phyloP scores from a whole-genome alignment of 176 grass and related monocot species.

The Cenchrus fungigraminus region DNA sequence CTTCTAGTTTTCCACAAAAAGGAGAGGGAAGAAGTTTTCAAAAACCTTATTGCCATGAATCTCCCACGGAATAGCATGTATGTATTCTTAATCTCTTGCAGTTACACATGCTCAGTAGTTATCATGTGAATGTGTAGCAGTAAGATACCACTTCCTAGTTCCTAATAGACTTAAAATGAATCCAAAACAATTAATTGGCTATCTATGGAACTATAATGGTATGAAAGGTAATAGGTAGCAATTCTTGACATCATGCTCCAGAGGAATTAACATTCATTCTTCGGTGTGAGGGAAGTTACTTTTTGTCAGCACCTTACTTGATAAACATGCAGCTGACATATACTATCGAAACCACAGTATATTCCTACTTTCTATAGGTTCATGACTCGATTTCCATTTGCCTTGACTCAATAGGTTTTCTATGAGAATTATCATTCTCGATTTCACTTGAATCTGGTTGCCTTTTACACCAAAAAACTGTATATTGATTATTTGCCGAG shows the following conservation, averaged over 20 bases:
- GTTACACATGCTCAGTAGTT: slow-evolving; percentile 26
- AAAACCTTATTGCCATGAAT: slow-evolving; percentile 91
- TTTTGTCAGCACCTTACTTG: background rate
- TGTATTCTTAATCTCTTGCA: slow-evolving; percentile 49
- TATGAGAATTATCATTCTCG: background rate
- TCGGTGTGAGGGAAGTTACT: background rate
- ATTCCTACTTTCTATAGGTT: background rate
- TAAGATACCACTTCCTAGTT: slow-evolving; percentile 22
- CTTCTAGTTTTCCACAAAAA: slow-evolving; percentile 99
- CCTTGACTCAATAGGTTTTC: background rate
- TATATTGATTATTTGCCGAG: background rate
- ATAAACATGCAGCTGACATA: slow-evolving; percentile 15
- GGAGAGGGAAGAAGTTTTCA: slow-evolving; percentile 98
- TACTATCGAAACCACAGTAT: slow-evolving; percentile 27
- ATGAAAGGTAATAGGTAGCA: slow-evolving; percentile 17
- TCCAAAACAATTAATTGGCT: slow-evolving; percentile 21
- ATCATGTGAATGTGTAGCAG: slow-evolving; percentile 31
- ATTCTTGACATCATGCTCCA: slow-evolving; percentile 12
- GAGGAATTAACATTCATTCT: slow-evolving; percentile 18
- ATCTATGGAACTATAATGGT: slow-evolving; percentile 12
- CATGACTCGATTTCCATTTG: background rate
- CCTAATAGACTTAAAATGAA: slow-evolving; percentile 28
- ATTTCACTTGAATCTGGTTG: background rate
- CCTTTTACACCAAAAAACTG: background rate
- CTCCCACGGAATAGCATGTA: slow-evolving; percentile 99